Evolutionary conservation across 495 filamentous ascomycete genomes (phyloP).

Genomic region (Penicillium dipodomyicola): DNA sequence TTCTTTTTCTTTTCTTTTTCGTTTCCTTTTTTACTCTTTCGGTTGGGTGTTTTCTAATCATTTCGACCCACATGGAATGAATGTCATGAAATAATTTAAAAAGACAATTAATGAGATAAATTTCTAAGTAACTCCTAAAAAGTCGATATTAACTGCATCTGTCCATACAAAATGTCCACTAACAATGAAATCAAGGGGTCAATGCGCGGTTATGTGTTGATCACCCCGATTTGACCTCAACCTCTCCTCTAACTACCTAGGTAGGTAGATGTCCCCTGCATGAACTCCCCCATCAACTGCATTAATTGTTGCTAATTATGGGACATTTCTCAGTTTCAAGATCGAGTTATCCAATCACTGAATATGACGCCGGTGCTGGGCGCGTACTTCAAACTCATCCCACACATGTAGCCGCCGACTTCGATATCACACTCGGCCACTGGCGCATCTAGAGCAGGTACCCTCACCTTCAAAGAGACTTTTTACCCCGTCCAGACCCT

Average conservation of each 20-base stretch:
- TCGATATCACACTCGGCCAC: constrained; percentile 22
- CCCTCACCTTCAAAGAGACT: constrained; percentile 1
- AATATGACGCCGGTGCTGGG: constrained; percentile 23
- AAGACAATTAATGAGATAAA: constrained; percentile 10
- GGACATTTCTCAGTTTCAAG: constrained; percentile 16
- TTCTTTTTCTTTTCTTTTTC: constrained; percentile 18
- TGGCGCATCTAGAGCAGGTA: constrained; percentile 7
- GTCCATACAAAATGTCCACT: no score
- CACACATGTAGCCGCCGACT: constrained; percentile 30
- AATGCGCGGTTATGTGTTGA: constrained; percentile 3
- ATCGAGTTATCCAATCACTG: constrained; percentile 2
- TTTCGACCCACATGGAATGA: constrained; percentile 21
- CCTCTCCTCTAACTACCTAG: not conserved
- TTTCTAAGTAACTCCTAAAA: not conserved
- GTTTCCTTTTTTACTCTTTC: constrained; percentile 7
- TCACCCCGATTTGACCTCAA: not conserved
- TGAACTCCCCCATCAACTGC: constrained; percentile 7
- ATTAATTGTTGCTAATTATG: constrained; percentile 29
- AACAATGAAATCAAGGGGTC: constrained; percentile 7
- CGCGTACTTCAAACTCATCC: constrained; percentile 28
- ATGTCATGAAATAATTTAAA: constrained; percentile 26
- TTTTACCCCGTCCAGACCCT: constrained; percentile 10
- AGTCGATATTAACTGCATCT: not conserved
- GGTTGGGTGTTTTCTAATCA: constrained; percentile 13
- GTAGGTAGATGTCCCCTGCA: not conserved